Evolutionary conservation across 2,329 filamentous ascomycete genomes (phyloP), one percentile per base, ranked within the genome.

Genomic region (Hirsutella rhossiliensis): DNA sequence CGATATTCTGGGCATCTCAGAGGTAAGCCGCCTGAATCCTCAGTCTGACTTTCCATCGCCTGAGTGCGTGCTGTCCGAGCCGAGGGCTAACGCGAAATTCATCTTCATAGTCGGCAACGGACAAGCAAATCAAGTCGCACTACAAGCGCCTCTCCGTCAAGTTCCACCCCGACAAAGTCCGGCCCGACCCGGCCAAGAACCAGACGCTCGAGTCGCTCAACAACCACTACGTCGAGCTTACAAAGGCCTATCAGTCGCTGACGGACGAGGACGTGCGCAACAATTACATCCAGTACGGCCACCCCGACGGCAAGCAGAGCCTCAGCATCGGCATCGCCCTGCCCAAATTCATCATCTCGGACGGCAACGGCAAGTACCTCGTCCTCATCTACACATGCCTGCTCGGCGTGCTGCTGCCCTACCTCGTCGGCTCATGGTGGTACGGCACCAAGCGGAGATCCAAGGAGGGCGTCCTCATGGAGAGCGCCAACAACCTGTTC

Each of bases 301-400:
- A 98, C 63, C 92, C 92, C 7, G 92, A 98, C 61, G 92, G 92
- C 60, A 97, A 96, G 74, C 92, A 98, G 68, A 90, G 88, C 62
- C 92, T 89, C 66, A 96, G 88, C 67, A 97, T 98, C 58, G 90
- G 92, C 51, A 98, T 98, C 52, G 92, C 90, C 39, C 75, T 98
- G 39, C 92, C 92, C 39, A 84, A 92, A 62, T 87, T 92, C 65
- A 88, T 98, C 55, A 76, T 98, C 44, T 84, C 86, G 13, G 87
- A 96, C 53, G 90, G 89, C 44, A 94, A 92, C 62, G 90, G 89
- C 52, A 97, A 96, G 70, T 97, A 94, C 59, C 84, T 98, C 43
- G 72, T 98, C 48, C 71, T 96, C 45, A 75, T 96, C 50, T 98
- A 98, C 62, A 89, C 87, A 32, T 65, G 83, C 30, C 75, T 97